Evolutionary conservation across 129 eudicot species (phyloP).

Genomic region (Centrapalus pauciflorus): DNA sequence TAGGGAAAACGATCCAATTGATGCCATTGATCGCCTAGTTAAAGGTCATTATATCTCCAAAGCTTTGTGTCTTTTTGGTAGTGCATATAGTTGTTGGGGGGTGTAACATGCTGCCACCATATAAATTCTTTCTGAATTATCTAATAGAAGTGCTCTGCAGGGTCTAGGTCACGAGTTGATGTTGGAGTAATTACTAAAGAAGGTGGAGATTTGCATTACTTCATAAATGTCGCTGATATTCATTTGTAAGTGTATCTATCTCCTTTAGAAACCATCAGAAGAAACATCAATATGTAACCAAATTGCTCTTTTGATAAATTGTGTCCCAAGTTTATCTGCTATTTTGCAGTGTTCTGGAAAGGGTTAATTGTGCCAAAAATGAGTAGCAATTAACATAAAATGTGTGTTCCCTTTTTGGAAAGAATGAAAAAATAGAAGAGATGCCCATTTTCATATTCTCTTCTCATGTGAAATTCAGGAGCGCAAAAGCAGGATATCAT

Average conservation of each 20-base stretch:
- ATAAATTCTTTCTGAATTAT: neutral
- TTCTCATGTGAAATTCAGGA: conserved; percentile 42
- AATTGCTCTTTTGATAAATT: neutral
- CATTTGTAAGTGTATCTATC: conserved; percentile 65
- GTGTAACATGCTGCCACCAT: conserved; percentile 11
- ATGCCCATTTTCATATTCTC: conserved; percentile 1
- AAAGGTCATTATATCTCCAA: conserved; percentile 56
- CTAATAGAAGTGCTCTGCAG: conserved; percentile 35
- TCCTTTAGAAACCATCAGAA: neutral
- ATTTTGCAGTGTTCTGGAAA: conserved; percentile 7
- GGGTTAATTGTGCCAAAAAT: too few species aligned
- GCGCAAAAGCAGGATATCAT: conserved; percentile 95
- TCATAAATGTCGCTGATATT: conserved; percentile 90
- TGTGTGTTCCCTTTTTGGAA: too few species aligned
- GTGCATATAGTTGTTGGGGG: conserved; percentile 5
- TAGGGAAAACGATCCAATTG: conserved; percentile 81
- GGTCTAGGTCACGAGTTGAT: conserved; percentile 71
- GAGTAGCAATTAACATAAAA: too few species aligned
- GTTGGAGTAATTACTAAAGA: conserved; percentile 72
- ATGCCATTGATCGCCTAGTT: conserved; percentile 89
- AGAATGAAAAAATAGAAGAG: neutral
- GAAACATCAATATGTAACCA: neutral
- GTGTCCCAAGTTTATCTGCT: conserved; percentile 4
- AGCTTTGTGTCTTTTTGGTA: conserved; percentile 14
- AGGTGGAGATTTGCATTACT: conserved; percentile 73